Percentiles rank a stretch among this genome's conserved stretches.
Conservation (phyloP, 2,329 filamentous ascomycete genomes). For the Nigrospora oryzae region DNA sequence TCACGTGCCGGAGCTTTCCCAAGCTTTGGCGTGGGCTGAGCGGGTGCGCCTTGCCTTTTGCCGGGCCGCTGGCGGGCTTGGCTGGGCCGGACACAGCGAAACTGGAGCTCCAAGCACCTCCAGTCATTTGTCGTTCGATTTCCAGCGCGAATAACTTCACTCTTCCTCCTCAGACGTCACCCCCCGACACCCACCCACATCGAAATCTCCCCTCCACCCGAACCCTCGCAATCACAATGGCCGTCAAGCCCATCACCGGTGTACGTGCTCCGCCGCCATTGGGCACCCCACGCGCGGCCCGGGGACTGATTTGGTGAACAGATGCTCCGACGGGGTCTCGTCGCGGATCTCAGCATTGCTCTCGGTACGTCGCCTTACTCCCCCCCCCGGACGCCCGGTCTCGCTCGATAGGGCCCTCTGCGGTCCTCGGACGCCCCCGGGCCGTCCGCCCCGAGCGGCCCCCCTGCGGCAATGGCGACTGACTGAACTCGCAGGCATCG, state of each 20-base stretch:
- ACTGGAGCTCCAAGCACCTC: neutral
- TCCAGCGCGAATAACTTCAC: slow-evolving; percentile 7
- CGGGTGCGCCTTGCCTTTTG: too few relatives aligned
- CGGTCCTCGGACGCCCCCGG: neutral
- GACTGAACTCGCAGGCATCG: slow-evolving; percentile 35
- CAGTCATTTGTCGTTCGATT: slow-evolving; percentile 2
- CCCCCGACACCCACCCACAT: slow-evolving; percentile 1
- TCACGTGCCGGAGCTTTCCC: too few relatives aligned
- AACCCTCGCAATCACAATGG: slow-evolving; percentile 32
- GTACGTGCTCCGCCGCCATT: slow-evolving; percentile 32
- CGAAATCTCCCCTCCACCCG: slow-evolving; percentile 7
- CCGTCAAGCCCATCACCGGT: slow-evolving; percentile 49
- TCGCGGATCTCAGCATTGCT: slow-evolving; percentile 46
- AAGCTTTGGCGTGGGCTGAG: too few relatives aligned
- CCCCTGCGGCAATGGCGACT: slow-evolving; percentile 15
- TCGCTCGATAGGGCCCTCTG: neutral
- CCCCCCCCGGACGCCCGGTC: neutral
- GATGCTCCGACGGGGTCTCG: slow-evolving; percentile 54
- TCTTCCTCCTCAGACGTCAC: neutral
- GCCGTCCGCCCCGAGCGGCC: neutral
- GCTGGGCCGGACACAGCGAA: too few relatives aligned
- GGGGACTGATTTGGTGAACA: slow-evolving; percentile 27
- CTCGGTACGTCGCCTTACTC: slow-evolving; percentile 38
- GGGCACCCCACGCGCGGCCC: neutral
- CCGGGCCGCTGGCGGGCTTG: too few relatives aligned